Base-by-base conservation (phyloP, 108 stramenopile species). In the Epipyxis sp. region DNA sequence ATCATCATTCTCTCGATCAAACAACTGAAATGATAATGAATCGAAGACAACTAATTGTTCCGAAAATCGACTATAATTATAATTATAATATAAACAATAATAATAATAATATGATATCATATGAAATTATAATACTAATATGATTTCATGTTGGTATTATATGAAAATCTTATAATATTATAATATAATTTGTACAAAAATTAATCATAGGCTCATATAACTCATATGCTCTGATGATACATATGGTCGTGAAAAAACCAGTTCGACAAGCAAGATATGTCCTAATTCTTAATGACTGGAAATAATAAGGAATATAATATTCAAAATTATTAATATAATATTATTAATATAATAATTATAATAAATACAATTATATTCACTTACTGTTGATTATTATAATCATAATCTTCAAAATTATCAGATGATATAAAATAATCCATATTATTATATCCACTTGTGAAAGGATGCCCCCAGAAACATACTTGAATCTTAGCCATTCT, bases 41-140 rank as follows among this genome's bases (percentile, higher is more conserved):
- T 74, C 46, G 43, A 74, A 74, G 10, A 13, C 6, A 74, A 74
- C 71, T 29, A 74, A 57, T 42, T 74, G 71, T 42, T 74, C 71
- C 20, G 42, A 27, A 57, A 13, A 74, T 42, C 35, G 29, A 37
- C 20, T 25, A 16, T 68, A 25, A 37, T 37, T 16, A 25, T 42
- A 16, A 74, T 30, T 35, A 42, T 20, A 13, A 6, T 50, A 50
- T 50, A 13, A 50, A 50, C 46, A 50, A 50, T 20, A 50, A 50
- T 20, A 50, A 50, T 20, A 50, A 50, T 50, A 6, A 50, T 20
- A 50, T 50, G 6, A 50, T 6, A 50, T 50, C n/a, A n/a, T n/a
- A n/a, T n/a, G n/a, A n/a, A 50, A 50, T 20, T 13, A 50, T 50
- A 20, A 50, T 6, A 20, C 20, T 13, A 67, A 6, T 13, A 43